Base-by-base conservation (phyloP, 768 basidiomycete species). In the Phlebiopsis gigantea region DNA sequence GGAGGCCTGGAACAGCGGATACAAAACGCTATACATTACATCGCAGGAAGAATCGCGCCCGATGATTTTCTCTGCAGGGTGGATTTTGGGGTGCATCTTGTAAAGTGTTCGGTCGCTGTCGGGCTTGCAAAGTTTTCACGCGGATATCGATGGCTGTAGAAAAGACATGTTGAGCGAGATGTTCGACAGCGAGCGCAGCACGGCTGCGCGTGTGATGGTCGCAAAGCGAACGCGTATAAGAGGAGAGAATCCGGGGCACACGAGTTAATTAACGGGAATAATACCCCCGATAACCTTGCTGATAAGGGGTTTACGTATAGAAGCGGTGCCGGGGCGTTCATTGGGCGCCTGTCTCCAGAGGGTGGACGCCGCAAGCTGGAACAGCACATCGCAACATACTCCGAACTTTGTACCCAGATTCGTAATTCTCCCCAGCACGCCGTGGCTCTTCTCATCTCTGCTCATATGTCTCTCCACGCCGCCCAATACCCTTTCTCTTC, bases 361-460 rank as follows among this genome's bases (percentile, higher is more conserved):
- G 19, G 7, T 51, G 30, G 50, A 17, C 30, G 30, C 50, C 34
- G 15, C 19, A 15, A 19, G 47, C 47, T 48, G 15, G 26, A 48
- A 47, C 46, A 6, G 47, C 47, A 48, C 47, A 29, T n/a, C n/a
- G 47, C 50, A 51, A 51, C 50, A 22, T 30, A 19, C 50, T 10
- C 31, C 50, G 50, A 51, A 51, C 46, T 47, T 21, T 24, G 50
- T 12, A 22, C 34, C 50, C 50, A 51, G 50, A 51, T 51, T 51
- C 50, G 50, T 41, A 51, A 51, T 51, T 31, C 39, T 25, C 19
- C 15, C 50, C 30, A 5, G 15, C 31, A 14, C 21, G 30, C 19
- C 21, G 15, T 51, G 50, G 30, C 30, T 41, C 31, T 39, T n/a
- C 30, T 31, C 49, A 49, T 51, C 17, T 41, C 56, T 45, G 21